Evolutionary conservation across 768 basidiomycete genomes (phyloP), one percentile per base, ranked within the genome.

Genomic region (Amanita inopinata): DNA sequence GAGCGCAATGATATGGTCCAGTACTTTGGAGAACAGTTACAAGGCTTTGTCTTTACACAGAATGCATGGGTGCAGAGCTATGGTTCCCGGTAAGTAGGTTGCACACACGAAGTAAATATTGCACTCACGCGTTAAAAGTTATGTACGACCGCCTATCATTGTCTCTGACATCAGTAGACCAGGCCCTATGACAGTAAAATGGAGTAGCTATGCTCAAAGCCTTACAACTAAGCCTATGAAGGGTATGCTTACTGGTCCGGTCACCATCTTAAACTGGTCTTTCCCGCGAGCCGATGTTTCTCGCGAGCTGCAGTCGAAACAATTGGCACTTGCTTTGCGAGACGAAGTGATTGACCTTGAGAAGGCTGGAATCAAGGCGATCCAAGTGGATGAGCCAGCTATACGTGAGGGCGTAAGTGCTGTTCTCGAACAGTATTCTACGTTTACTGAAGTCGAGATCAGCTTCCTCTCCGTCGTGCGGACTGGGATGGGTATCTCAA

Each of bases 1-100:
- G 94, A 99, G 73, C 80, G 94, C 56, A 97, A 97, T 63, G 94
- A 97, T 76, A 98, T 98, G 94, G 93, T 96, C 49, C 93, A 98
- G 70, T 99, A 99, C 80, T 99, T 98, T 54, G 96, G 96, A 52
- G 96, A 99, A 66, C 86, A 80, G 60, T 73, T 99, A 50, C 69
- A 76, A 38, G 96, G 96, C 52, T 97, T 99, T 60, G 88, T 87
- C 63, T 99, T 99, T 71, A 98, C 96, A 49, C 89, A 94, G 67
- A 91, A 96, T 53, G 96, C 78, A 38, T 99, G 96, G 96, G 96
- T 99, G 27, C 96, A 99, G 71, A 92, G 89, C 63, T 99, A 99
- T 67, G 96, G 96, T 48, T 97, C 93, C 56, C 92, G 94, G 80
- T 83, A 50, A 55, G 72, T 62, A n/a, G 36, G 35, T 31, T 18